A percentile compares a stretch with the other conserved stretches of the same genome.
These are phyloP conservation scores for Penicillium decumbens DNA, from an alignment of 2,329 filamentous ascomycete genomes.

Conservation along the genomic window DNA sequence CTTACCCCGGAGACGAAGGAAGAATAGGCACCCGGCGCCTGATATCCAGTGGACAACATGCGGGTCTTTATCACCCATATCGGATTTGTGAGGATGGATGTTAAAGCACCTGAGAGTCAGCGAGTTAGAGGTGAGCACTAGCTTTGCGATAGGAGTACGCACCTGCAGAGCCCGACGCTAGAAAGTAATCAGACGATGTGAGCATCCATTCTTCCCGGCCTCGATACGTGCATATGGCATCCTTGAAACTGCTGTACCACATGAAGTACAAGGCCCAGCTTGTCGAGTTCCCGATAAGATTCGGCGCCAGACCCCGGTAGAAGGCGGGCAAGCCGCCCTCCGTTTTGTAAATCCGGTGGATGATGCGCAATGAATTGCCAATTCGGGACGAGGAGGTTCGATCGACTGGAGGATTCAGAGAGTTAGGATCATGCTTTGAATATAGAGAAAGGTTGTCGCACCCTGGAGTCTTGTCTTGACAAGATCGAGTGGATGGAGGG, in stretches of 20 bases:
- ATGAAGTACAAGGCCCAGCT: slow-evolving; percentile 94
- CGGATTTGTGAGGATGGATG: slow-evolving; percentile 82
- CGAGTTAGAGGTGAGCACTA: slow-evolving; percentile 1
- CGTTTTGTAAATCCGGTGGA: slow-evolving; percentile 49
- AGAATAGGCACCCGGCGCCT: slow-evolving; percentile 71
- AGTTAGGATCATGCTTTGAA: neutral
- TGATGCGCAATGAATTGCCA: slow-evolving; percentile 52
- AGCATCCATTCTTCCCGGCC: slow-evolving; percentile 40
- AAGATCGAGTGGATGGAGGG: slow-evolving; percentile 87
- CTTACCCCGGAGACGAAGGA: slow-evolving; percentile 67
- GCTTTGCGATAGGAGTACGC: slow-evolving; percentile 14
- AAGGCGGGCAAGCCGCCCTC: slow-evolving; percentile 63
- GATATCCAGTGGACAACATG: slow-evolving; percentile 81
- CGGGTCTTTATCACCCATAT: slow-evolving; percentile 98
- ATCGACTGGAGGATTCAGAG: slow-evolving; percentile 42
- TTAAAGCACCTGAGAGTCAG: slow-evolving; percentile 57
- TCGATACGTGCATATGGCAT: slow-evolving; percentile 45
- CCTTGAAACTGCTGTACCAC: slow-evolving; percentile 59
- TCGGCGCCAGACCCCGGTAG: slow-evolving; percentile 85
- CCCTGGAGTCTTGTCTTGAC: slow-evolving; percentile 95
- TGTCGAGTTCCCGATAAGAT: slow-evolving; percentile 82
- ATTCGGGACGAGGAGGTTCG: slow-evolving; percentile 45
- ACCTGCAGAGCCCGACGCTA: slow-evolving; percentile 63
- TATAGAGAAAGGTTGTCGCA: slow-evolving; percentile 38
- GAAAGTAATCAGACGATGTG: slow-evolving; percentile 69